Evolutionary conservation across 345 rosid genomes (phyloP), one percentile per base, ranked within the genome.

Genomic region (Eucalyptus albens): DNA sequence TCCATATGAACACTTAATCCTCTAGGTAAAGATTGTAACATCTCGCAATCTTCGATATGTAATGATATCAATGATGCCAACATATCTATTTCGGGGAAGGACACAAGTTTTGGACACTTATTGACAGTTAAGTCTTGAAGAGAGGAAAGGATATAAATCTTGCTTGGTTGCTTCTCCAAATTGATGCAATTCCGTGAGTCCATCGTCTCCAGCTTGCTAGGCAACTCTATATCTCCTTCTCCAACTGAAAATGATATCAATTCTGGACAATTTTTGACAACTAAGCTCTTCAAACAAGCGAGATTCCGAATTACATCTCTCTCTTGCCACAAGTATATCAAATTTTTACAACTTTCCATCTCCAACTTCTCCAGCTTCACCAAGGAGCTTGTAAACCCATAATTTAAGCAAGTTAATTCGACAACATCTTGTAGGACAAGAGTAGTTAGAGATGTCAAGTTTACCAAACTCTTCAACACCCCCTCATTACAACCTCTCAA

Each of bases 1-100:
- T 24, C n/a, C 14, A 24, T 9, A 10, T 29, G 17, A 62, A 62
- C 13, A 29, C 72, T 13, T 62, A 2, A 4, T 62, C 9, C 31
- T 29, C 1, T 1, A 1, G 33, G 5, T 1, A 62, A 13, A 62
- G 16, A 29, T 27, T 0, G 33, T 4, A 29, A 62, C 33, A 62
- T 62, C 17, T 62, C 0, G 3, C 72, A 29, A 2, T 6, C 1
- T 11, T 0, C 0, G 1, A 62, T 62, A 29, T 4, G 0, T 62
- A 62, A 0, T 62, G 9, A 13, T 62, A 12, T 4, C 33, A 29
- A 0, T 3, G 72, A 62, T 0, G 33, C 2, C 17, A 15, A 15
- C 15, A 29, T 62, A 4, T 3, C 9, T 62, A 2, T 29, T 24
- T 56, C 3, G 0, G 3, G 2, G 1, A 59, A 24, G 14, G n/a